phyloP scores from a whole-genome alignment of 257 asterid species.

The Dorcoceras hygrometricum region DNA sequence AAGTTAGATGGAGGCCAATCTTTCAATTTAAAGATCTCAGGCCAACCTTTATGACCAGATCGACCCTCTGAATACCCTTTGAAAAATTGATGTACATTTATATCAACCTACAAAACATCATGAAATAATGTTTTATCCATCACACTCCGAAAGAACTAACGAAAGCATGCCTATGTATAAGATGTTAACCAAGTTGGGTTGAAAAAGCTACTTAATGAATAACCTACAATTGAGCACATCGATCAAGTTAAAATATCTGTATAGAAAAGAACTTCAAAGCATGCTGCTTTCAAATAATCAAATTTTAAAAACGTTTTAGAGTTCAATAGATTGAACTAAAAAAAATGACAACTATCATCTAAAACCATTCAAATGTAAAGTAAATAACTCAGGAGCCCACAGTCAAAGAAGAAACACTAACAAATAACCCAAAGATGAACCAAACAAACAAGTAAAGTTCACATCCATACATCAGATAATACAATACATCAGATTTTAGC shows the following conservation, averaged over 20 bases:
- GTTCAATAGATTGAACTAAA: background rate
- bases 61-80: constrained; percentile 46
- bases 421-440: background rate
- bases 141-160: constrained; percentile 9
- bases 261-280: background rate
- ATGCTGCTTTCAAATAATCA: background rate
- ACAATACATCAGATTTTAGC: constrained; percentile 12
- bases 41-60: constrained; percentile 47
- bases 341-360: background rate
- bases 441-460: constrained; percentile 11
- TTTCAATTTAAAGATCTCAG: constrained; percentile 70
- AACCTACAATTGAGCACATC: background rate
- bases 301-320: background rate
- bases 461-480: constrained; percentile 1
- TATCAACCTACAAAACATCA: constrained; percentile 61
- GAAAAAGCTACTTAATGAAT: constrained; percentile 5
- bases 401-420: background rate
- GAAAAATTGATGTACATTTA: constrained; percentile 67
- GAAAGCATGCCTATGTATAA: constrained; percentile 6
- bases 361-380: background rate
- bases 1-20: constrained; percentile 92
- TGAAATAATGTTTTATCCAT: constrained; percentile 17
- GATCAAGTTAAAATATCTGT: background rate
- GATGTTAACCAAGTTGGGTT: background rate
- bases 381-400: background rate